Percentiles rank a stretch among this genome's conserved stretches.
Conservation (phyloP, 164 flowering plant species). For the Warburgia ugandensis region DNA sequence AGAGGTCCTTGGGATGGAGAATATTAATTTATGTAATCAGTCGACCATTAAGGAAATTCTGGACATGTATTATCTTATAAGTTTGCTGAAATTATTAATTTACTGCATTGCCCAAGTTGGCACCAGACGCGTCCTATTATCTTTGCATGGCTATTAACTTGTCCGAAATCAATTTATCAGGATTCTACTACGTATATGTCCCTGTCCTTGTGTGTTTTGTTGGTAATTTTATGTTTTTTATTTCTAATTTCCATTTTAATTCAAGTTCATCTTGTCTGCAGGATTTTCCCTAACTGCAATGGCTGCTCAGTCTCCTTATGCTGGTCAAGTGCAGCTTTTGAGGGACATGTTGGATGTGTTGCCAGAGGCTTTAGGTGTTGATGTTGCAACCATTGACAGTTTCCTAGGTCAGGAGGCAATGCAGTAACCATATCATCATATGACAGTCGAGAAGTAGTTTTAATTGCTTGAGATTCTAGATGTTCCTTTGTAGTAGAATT, state of each 20-base stretch:
- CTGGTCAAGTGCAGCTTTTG: constrained; percentile 90
- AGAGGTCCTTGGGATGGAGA: too few species aligned
- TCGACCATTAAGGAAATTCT: too few species aligned
- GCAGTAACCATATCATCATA: constrained; percentile 93
- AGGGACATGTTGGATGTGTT: constrained; percentile 74
- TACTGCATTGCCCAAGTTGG: too few species aligned
- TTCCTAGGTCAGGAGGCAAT: constrained; percentile 93
- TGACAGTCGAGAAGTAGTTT: background rate
- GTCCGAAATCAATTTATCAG: background rate
- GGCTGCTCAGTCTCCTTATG: constrained; percentile 91
- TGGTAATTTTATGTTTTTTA: background rate
- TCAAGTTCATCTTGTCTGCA: constrained; percentile 19
- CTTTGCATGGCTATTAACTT: too few species aligned
- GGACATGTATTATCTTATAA: too few species aligned
- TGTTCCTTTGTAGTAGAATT: too few species aligned
- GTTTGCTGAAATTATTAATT: too few species aligned
- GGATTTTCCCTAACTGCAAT: constrained; percentile 71
- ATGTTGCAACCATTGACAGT: constrained; percentile 92
- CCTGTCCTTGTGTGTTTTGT: background rate
- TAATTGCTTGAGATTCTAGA: too few species aligned
- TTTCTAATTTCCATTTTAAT: background rate
- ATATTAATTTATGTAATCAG: too few species aligned
- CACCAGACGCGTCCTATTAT: too few species aligned
- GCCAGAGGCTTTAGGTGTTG: constrained; percentile 63
- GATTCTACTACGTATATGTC: background rate